Conservation (phyloP, 2,329 filamentous ascomycete genomes). For the Penicillium sp. region DNA sequence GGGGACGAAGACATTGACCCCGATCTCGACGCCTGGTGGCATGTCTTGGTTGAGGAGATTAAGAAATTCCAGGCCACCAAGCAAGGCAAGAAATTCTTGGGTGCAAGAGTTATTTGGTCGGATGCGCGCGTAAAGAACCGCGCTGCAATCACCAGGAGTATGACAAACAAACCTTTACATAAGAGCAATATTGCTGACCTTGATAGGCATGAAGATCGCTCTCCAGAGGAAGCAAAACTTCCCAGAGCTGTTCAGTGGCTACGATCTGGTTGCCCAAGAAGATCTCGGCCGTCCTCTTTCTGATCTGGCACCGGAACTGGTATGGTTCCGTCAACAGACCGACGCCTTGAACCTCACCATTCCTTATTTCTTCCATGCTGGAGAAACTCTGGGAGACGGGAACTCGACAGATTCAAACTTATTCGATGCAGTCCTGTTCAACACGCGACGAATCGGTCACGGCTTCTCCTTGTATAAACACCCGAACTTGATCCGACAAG, state of each 20-base stretch:
- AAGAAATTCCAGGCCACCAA: neutral
- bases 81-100: neutral
- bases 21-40: neutral
- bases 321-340: constrained; percentile 88
- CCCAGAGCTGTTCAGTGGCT: constrained; percentile 76
- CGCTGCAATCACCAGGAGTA: neutral
- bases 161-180: neutral
- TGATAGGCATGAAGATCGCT: constrained; percentile 74
- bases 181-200: constrained; percentile 43
- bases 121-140: neutral
- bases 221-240: constrained; percentile 75
- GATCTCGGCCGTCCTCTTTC: constrained; percentile 72
- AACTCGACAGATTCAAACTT: constrained; percentile 76
- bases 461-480: constrained; percentile 87
- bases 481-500: constrained; percentile 78
- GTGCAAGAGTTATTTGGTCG: neutral
- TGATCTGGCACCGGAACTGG: constrained; percentile 75
- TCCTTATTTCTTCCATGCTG: constrained; percentile 92
- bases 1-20: constrained; percentile 35
- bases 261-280: constrained; percentile 86
- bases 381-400: constrained; percentile 82
- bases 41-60: neutral
- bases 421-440: constrained; percentile 80
- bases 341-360: constrained; percentile 71
- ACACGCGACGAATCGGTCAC: constrained; percentile 82